phyloP scores from a whole-genome alignment of 1,284 basidiomycete species.

The Apiotrichum montevideense region DNA sequence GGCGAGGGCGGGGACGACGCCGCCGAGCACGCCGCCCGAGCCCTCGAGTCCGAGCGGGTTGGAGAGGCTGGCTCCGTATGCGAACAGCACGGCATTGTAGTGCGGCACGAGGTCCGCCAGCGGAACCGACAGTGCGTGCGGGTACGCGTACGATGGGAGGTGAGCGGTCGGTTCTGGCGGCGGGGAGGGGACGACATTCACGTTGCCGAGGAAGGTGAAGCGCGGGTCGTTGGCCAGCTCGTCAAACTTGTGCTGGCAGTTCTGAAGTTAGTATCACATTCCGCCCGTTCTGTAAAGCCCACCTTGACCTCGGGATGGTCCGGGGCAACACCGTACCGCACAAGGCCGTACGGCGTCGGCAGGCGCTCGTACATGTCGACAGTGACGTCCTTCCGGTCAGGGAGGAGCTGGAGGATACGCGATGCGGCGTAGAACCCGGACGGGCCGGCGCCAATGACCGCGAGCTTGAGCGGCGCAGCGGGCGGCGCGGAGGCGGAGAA shows the following conservation, averaged over 20 bases:
- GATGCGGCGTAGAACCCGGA: constrained; percentile 93
- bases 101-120: constrained; percentile 44
- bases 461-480: constrained; percentile 38
- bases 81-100: constrained; percentile 51
- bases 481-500: too few relatives aligned
- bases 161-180: constrained; percentile 22
- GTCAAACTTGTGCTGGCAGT: constrained; percentile 95
- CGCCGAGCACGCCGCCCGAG: constrained; percentile 50
- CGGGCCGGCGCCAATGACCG: constrained; percentile 61
- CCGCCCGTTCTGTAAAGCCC: constrained; percentile 19
- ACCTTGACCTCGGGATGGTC: constrained; percentile 99
- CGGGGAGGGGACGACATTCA: constrained; percentile 54
- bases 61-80: constrained; percentile 48
- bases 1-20: constrained; percentile 71
- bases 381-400: constrained; percentile 51
- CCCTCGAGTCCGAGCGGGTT: constrained; percentile 34
- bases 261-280: constrained; percentile 53
- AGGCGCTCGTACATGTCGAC: constrained; percentile 90
- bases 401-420: constrained; percentile 63
- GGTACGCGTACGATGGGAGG: constrained; percentile 43
- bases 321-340: constrained; percentile 93
- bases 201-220: constrained; percentile 87
- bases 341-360: constrained; percentile 91
- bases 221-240: constrained; percentile 62
- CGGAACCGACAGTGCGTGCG: constrained; percentile 46